phyloP scores from a whole-genome alignment of 2,329 filamentous ascomycete species.

The Lecanicillium sp. region DNA sequence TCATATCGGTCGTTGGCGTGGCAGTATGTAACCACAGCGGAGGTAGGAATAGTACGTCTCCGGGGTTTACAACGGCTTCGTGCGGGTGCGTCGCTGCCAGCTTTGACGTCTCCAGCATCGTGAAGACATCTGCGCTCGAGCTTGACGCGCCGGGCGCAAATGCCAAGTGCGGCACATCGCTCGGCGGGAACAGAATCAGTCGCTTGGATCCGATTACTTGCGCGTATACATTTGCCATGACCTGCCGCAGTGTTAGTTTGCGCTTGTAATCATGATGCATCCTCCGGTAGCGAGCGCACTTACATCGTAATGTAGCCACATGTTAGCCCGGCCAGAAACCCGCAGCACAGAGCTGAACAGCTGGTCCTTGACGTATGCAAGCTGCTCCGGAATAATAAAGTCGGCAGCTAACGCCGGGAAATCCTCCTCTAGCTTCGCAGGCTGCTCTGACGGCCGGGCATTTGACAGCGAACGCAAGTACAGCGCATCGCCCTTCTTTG shows the following conservation, averaged over 20 bases:
- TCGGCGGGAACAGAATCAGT: constrained; percentile 71
- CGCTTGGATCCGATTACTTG: constrained; percentile 70
- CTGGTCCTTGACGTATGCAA: constrained; percentile 54
- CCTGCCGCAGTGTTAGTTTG: constrained; percentile 36
- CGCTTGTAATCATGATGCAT: neutral
- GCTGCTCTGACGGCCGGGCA: constrained; percentile 59
- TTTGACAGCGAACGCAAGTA: constrained; percentile 76
- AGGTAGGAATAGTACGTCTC: constrained; percentile 76
- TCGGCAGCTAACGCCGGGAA: constrained; percentile 65
- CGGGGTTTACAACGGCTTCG: constrained; percentile 59
- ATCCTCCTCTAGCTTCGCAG: constrained; percentile 64
- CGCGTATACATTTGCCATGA: constrained; percentile 82
- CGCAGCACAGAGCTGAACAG: constrained; percentile 73
- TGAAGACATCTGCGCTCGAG: constrained; percentile 69
- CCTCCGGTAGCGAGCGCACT: constrained; percentile 21
- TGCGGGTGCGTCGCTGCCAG: constrained; percentile 53
- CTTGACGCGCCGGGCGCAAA: constrained; percentile 75
- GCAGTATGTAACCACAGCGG: constrained; percentile 80
- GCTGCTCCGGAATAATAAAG: constrained; percentile 60
- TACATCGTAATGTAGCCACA: constrained; percentile 90
- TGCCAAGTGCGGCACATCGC: constrained; percentile 61
- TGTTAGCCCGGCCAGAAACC: constrained; percentile 71
- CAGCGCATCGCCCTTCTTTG: constrained; percentile 53
- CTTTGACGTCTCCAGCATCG: constrained; percentile 33
- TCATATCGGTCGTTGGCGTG: constrained; percentile 50